Percentiles rank a stretch among this genome's conserved stretches.
Conservation (phyloP, 768 basidiomycete genomes). For the Hericium erinaceus region DNA sequence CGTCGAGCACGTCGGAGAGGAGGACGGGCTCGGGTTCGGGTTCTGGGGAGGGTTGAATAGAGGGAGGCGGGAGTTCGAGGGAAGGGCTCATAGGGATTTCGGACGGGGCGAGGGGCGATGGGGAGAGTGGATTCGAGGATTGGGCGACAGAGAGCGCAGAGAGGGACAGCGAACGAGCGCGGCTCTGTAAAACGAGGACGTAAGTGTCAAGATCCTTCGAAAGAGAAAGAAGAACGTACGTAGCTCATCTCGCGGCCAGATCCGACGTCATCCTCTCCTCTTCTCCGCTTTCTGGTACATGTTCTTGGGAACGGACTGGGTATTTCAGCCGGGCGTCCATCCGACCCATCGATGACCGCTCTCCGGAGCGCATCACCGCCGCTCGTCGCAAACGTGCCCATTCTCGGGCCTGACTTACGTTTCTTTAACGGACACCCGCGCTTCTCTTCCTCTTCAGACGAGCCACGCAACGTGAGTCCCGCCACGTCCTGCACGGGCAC, state of each 20-base stretch:
- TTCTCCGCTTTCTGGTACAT: slow-evolving; percentile 3
- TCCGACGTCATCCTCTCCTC: slow-evolving; percentile 1
- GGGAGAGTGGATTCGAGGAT: slow-evolving; percentile 23
- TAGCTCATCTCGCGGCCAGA: slow-evolving; percentile 8
- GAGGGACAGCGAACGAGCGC: slow-evolving; percentile 19
- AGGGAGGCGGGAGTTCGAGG: slow-evolving; percentile 23
- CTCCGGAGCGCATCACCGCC: slow-evolving; percentile 3
- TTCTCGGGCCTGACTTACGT: neutral
- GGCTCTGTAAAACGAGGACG: slow-evolving; percentile 22
- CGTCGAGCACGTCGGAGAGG: slow-evolving; percentile 70
- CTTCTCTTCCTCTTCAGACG: slow-evolving; percentile 3
- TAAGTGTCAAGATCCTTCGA: neutral
- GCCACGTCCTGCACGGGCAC: slow-evolving; percentile 12
- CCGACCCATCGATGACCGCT: slow-evolving; percentile 16
- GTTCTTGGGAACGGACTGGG: slow-evolving; percentile 14
- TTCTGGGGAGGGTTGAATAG: slow-evolving; percentile 18
- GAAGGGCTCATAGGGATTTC: slow-evolving; percentile 24
- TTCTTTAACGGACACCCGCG: neutral
- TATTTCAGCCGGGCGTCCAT: neutral
- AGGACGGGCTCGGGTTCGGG: slow-evolving; percentile 44
- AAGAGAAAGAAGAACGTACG: neutral
- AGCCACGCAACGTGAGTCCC: slow-evolving; percentile 9
- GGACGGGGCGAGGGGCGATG: slow-evolving; percentile 19
- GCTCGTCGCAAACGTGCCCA: slow-evolving; percentile 11
- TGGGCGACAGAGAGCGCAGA: slow-evolving; percentile 14